Conservation (phyloP, 768 basidiomycete species). For the Podaxis rugospora region DNA sequence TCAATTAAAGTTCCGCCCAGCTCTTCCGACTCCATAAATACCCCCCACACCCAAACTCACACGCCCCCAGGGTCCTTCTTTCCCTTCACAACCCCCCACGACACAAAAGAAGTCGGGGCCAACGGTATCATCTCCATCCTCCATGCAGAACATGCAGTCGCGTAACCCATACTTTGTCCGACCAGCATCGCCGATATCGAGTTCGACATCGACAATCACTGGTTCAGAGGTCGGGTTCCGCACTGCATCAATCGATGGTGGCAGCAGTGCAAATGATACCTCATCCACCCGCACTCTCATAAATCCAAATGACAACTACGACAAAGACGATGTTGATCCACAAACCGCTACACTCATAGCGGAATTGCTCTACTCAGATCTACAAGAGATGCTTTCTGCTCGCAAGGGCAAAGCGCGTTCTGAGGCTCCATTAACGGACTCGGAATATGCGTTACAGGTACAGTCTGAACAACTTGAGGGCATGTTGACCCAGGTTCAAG, state of each 20-base stretch:
- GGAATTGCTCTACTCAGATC: constrained; percentile 37
- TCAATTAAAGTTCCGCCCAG: background rate
- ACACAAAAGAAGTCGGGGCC: background rate
- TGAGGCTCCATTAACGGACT: constrained; percentile 31
- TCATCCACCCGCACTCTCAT: background rate
- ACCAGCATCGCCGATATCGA: constrained; percentile 7
- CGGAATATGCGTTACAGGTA: constrained; percentile 39
- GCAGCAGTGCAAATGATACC: background rate
- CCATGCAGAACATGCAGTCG: background rate
- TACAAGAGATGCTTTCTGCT: constrained; percentile 18
- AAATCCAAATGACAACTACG: background rate
- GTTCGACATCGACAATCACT: background rate
- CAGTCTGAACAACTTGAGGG: constrained; percentile 32
- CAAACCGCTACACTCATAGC: constrained; percentile 36
- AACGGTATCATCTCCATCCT: background rate
- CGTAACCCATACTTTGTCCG: background rate
- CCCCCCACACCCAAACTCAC: background rate
- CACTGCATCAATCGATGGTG: background rate
- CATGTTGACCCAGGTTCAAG: constrained; percentile 26
- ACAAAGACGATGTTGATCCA: constrained; percentile 22
- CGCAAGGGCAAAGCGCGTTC: constrained; percentile 36
- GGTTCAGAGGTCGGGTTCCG: background rate
- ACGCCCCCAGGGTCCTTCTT: background rate
- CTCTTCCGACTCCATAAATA: background rate
- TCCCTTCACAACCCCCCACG: background rate